Base-by-base conservation (phyloP, 2,329 filamentous ascomycete species). In the Alternaria longipes region DNA sequence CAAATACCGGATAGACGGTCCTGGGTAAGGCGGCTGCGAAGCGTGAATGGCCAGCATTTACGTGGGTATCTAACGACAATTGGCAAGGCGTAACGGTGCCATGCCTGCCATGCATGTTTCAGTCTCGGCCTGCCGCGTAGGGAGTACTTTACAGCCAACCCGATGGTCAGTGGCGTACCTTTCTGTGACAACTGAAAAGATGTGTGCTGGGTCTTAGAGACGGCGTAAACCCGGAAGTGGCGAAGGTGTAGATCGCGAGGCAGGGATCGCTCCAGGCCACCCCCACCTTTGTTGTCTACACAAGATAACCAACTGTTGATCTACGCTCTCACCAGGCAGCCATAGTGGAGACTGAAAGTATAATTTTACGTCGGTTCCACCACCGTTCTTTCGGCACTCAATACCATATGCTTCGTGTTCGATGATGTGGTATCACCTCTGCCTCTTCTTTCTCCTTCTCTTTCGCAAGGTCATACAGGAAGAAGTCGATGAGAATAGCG, bases 321-420 rank as follows among this genome's bases (percentile, higher is more conserved):
- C 41, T 34, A 4, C 22, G 30, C 50, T 20, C 36, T 26, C 14
- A 41, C 22, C 18, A 11, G 11, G 7, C 16, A 26, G 30, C 22
- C 18, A n/a, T 38, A 46, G 36, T 8, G 26, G 14, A 12, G 18
- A 16, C 14, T 8, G 34, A 34, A 8, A 22, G 14, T 49, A 12
- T 32, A 24, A 32, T 47, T 36, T 18, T 22, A 9, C 36, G n/a
- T 41, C 34, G 18, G 7, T 22, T 14, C 14, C 38, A 22, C 26
- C 20, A 18, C 24, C 20, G 20, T n/a, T n/a, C 12, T 44, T 36
- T 16, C 36, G 22, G 38, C n/a, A n/a, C 45, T 58, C 32, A 97
- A 79, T 97, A 97, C 94, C 94, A 97, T 63, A 97, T 97, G 74
- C 93, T 96, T 76, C 94, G 87, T 44, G 94, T 97, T 65, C 94